A percentile compares a stretch with the other conserved stretches of the same genome.
These are phyloP conservation scores for Penicillium nucicola DNA, from an alignment of 495 filamentous ascomycete genomes.

Conservation along the genomic window DNA sequence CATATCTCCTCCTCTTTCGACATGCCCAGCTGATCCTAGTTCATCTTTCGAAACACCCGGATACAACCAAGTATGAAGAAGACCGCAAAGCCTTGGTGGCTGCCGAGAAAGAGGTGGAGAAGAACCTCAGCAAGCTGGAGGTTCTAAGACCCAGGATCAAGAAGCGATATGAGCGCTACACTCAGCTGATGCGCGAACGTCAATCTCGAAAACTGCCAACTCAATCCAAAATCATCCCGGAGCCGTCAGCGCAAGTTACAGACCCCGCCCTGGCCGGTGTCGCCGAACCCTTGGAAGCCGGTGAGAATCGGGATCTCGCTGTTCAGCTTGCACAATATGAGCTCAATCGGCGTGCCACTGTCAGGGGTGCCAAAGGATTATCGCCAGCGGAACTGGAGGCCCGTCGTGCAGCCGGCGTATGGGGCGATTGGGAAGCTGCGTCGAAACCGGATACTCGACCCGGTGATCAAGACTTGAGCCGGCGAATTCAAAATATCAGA, in stretches of 20 bases:
- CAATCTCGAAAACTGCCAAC: slow-evolving; percentile 31
- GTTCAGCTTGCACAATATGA: slow-evolving; percentile 74
- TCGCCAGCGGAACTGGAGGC: slow-evolving; percentile 52
- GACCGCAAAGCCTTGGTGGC: slow-evolving; percentile 45
- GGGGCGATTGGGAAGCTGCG: slow-evolving; percentile 57
- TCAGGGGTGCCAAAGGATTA: slow-evolving; percentile 51
- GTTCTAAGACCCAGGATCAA: slow-evolving; percentile 64
- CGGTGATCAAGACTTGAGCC: slow-evolving; percentile 40
- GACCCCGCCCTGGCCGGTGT: slow-evolving; percentile 41
- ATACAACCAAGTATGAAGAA: slow-evolving; percentile 41
- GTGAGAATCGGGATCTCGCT: slow-evolving; percentile 70
- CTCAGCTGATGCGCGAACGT: slow-evolving; percentile 50
- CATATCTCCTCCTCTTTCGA: slow-evolving; percentile 82
- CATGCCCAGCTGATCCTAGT: slow-evolving; percentile 70
- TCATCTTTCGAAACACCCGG: slow-evolving; percentile 58
- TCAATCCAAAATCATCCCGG: slow-evolving; percentile 7
- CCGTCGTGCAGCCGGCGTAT: slow-evolving; percentile 59
- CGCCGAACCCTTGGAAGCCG: slow-evolving; percentile 60
- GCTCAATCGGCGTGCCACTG: slow-evolving; percentile 63
- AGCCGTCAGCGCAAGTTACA: slow-evolving; percentile 16
- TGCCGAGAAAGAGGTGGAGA: slow-evolving; percentile 52
- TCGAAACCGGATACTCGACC: slow-evolving; percentile 27
- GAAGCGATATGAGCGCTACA: slow-evolving; percentile 59
- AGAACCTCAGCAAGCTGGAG: slow-evolving; percentile 58
- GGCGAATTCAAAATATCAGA: slow-evolving; percentile 44